Base-by-base conservation (phyloP, 306 rosid species). In the Hippophae tibetana region DNA sequence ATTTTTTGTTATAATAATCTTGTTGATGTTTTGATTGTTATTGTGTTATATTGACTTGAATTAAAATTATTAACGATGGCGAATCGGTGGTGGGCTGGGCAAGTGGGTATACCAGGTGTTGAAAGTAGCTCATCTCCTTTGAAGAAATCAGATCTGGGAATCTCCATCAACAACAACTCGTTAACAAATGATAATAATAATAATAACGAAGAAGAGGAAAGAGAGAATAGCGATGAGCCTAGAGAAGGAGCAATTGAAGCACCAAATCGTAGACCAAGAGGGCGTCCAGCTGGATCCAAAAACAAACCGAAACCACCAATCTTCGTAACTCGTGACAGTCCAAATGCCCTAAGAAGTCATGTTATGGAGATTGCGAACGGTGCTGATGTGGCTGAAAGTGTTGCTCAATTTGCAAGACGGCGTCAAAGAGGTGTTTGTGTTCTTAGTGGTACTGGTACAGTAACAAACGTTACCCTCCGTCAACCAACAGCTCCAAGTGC, bases 41-140 rank as follows among this genome's bases (percentile, higher is more conserved):
- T 10, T 13, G 9, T 12, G 49, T 41, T 38, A 3, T 45, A 7
- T 9, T 2, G 40, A 47, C 8, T 23, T 8, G n/a, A 25, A 6
- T 48, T 3, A 2, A 47, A 47, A 4, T 47, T 10, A 51, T 55
- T 43, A 6, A 57, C 25, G 63, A 89, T 89, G 97, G 79, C 97
- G 42, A 86, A 83, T 54, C 90, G 79, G 13, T 89, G 97, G 97
- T 89, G 97, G 97, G 74, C 82, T 9, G 89, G 77, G 7, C 83
- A 84, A 3, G 47, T 76, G 64, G 87, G 84, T 60, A 70, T 86
- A 12, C 63, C 83, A 3, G 89, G 77, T 9, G 67, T 48, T 10
- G 86, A 76, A 3, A 68, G 70, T 47, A 58, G 64, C 49, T 58
- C 81, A 8, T 72, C 89, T 0, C 69, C 81, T 1, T 64, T 79